Conservation (phyloP, 768 basidiomycete genomes). For the Amanita thiersii region DNA sequence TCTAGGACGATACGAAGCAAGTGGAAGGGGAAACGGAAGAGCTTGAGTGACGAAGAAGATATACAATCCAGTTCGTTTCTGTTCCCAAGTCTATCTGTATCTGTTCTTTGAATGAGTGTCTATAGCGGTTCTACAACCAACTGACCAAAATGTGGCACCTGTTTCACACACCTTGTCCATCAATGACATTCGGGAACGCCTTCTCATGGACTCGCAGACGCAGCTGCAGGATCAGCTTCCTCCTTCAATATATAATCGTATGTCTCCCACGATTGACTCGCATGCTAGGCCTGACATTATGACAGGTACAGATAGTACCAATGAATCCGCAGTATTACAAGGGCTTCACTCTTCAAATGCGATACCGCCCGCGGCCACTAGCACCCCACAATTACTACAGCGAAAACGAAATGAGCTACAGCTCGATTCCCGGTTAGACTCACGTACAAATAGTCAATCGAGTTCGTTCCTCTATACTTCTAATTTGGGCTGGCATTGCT, state of each 20-base stretch:
- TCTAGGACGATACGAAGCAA: conserved; percentile 35
- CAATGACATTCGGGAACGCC: conserved; percentile 22
- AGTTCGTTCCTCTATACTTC: conserved; percentile 29
- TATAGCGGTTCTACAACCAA: conserved; percentile 6
- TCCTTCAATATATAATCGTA: conserved; percentile 26
- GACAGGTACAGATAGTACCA: conserved; percentile 22
- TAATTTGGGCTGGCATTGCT: conserved; percentile 8
- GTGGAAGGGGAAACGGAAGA: conserved; percentile 40
- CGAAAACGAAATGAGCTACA: conserved; percentile 44
- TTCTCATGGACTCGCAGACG: conserved; percentile 20
- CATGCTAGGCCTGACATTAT: background rate
- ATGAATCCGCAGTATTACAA: conserved; percentile 29
- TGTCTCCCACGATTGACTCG: conserved; percentile 12
- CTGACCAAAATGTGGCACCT: conserved; percentile 18
- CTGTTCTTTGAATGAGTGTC: conserved; percentile 12
- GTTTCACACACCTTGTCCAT: conserved; percentile 8
- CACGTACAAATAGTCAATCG: conserved; percentile 28
- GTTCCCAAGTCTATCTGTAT: conserved; percentile 17
- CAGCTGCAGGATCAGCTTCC: conserved; percentile 27
- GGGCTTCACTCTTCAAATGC: conserved; percentile 29
- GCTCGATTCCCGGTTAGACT: conserved; percentile 5
- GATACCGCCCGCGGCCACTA: conserved; percentile 41
- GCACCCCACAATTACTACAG: conserved; percentile 49
- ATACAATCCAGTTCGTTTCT: conserved; percentile 46
- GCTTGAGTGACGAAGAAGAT: conserved; percentile 61